phyloP scores from a whole-genome alignment of 805 yeast species.

The Wickerhamomyces bovis region DNA sequence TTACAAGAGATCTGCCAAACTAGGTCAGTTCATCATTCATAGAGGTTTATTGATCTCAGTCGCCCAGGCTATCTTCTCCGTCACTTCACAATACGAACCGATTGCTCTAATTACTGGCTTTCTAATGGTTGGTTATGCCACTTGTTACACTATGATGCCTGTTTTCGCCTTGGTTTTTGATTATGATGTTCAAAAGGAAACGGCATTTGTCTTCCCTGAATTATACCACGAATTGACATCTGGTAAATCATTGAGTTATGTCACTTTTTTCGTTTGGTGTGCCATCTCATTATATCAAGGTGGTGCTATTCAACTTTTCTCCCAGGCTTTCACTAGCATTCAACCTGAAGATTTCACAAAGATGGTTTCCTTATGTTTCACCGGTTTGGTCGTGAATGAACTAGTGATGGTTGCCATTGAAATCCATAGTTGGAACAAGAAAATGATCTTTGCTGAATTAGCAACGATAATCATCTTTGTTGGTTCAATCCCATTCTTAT shows the following conservation, averaged over 20 bases:
- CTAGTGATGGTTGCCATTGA: conserved; percentile 90
- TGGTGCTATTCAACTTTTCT: conserved; percentile 68
- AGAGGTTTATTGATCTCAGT: conserved; percentile 91
- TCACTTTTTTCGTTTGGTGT: conserved; percentile 89
- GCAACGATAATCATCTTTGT: conserved; percentile 62
- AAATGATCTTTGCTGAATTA: conserved; percentile 68
- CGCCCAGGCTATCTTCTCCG: conserved; percentile 90
- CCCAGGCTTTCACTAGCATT: conserved; percentile 72
- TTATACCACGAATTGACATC: conserved; percentile 85
- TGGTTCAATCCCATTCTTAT: conserved; percentile 74
- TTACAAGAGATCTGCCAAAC: conserved; percentile 89
- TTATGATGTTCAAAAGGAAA: conserved; percentile 81
- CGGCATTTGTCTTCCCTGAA: conserved; percentile 90
- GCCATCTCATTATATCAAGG: conserved; percentile 90
- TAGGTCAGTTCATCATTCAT: conserved; percentile 94
- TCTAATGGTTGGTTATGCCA: conserved; percentile 97
- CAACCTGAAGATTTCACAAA: conserved; percentile 45
- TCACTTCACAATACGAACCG: conserved; percentile 85
- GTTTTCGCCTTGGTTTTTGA: conserved; percentile 91
- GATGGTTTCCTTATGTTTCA: conserved; percentile 84
- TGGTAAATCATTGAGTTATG: conserved; percentile 80
- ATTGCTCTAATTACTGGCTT: conserved; percentile 93
- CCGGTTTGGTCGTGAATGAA: conserved; percentile 78
- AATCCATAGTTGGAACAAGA: conserved; percentile 83
- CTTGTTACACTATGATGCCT: conserved; percentile 96